Evolutionary conservation across 345 rosid species (phyloP).

Genomic region (Dipteronia dyeriana): DNA sequence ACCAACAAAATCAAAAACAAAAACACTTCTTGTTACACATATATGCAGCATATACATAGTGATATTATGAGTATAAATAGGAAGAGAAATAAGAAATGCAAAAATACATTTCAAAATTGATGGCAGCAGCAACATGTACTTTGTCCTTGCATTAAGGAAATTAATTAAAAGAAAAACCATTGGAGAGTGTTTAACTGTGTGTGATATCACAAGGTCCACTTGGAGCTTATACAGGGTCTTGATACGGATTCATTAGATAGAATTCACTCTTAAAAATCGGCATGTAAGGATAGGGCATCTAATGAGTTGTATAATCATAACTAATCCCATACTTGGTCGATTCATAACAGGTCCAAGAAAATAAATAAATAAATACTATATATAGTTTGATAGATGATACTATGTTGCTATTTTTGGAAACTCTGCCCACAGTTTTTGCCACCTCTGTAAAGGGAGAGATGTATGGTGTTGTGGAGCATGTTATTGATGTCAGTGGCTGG

Average conservation of each 20-base stretch:
- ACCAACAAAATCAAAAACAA: too few relatives aligned
- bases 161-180: neutral
- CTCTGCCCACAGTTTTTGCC: constrained; percentile 13
- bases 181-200: neutral
- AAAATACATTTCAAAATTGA: too few relatives aligned
- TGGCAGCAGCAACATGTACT: neutral
- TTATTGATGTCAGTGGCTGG: constrained; percentile 15
- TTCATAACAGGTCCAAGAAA: too few relatives aligned
- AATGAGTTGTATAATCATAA: too few relatives aligned
- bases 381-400: neutral
- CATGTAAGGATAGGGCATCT: too few relatives aligned
- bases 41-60: neutral
- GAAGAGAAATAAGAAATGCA: neutral
- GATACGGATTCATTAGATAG: too few relatives aligned
- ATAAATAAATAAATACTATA: neutral
- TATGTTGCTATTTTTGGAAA: neutral
- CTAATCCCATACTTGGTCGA: too few relatives aligned
- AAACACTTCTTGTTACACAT: too few relatives aligned
- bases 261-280: too few relatives aligned
- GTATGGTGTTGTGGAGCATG: neutral
- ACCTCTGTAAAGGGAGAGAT: neutral
- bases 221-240: neutral
- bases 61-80: constrained; percentile 4
- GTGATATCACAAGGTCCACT: neutral
- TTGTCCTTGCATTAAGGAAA: neutral